These are phyloP conservation scores for Apodospora peruviana DNA, from an alignment of 495 filamentous ascomycete species.

Conservation along the genomic window DNA sequence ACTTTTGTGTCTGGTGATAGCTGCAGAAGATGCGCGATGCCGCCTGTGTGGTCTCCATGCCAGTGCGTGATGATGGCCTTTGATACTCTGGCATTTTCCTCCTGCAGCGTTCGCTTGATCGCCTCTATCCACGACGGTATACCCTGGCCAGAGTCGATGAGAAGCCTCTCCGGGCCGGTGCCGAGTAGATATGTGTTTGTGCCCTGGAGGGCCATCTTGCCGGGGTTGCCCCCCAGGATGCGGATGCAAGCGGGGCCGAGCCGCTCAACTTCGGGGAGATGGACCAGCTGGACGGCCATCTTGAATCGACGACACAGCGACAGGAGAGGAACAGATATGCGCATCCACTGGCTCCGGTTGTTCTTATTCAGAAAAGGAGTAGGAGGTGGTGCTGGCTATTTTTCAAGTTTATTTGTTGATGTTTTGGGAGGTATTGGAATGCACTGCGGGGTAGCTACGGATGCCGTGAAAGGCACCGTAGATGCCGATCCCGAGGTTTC, in stretches of 20 bases:
- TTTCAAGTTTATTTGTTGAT: no score
- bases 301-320: no score
- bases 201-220: conserved; percentile 58
- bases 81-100: conserved; percentile 60
- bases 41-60: conserved; percentile 81
- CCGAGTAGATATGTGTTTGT: conserved; percentile 89
- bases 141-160: conserved; percentile 79
- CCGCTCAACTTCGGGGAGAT: conserved; percentile 59
- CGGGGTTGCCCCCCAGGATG: conserved; percentile 76
- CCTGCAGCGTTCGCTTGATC: conserved; percentile 55
- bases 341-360: no score
- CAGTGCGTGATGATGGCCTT: conserved; percentile 77
- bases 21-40: conserved; percentile 59
- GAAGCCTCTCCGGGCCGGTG: conserved; percentile 57
- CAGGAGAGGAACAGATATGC: no score
- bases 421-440: no score
- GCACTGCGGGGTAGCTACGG: no score
- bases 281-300: conserved; percentile 32
- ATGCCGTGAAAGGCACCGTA: no score
- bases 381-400: no score
- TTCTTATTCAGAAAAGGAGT: no score
- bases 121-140: conserved; percentile 53
- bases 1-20: conserved; percentile 54
- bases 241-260: conserved; percentile 63
- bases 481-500: no score